Percentiles rank a stretch among this genome's conserved stretches.
phyloP scores from a whole-genome alignment of 176 grass and related monocot species.

The Secale cereale region DNA sequence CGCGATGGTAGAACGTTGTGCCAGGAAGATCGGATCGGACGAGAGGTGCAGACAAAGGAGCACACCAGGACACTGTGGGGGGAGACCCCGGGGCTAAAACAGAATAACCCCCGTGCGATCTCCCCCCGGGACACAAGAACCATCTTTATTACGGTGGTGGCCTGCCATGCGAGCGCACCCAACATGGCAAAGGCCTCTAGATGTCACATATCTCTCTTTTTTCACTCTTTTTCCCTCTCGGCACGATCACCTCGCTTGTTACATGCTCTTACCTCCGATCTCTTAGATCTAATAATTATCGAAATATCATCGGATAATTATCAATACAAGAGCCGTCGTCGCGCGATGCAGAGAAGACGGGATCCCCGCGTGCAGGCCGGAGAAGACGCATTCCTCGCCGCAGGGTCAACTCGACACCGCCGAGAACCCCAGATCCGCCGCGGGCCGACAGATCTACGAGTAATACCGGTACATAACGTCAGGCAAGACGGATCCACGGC shows the following conservation, averaged over 20 bases:
- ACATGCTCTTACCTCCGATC: conserved; percentile 29
- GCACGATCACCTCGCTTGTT: background rate
- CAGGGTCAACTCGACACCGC: too few relatives aligned
- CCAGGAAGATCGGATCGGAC: background rate
- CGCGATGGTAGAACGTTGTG: background rate
- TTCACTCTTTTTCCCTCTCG: background rate
- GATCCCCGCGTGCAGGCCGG: background rate
- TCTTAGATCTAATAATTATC: conserved; percentile 50
- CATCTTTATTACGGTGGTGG: conserved; percentile 54
- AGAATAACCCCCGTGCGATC: conserved; percentile 52
- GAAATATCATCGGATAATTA: conserved; percentile 37
- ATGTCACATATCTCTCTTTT: conserved; percentile 24
- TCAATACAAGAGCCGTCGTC: conserved; percentile 33
- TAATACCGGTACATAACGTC: background rate
- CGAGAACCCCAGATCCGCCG: background rate
- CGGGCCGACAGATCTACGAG: background rate
- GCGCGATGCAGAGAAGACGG: background rate
- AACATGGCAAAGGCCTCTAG: conserved; percentile 63
- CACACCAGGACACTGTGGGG: conserved; percentile 6
- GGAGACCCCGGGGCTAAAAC: conserved; percentile 47
- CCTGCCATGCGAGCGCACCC: conserved; percentile 88
- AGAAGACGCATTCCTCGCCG: background rate
- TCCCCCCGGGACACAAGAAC: conserved; percentile 30
- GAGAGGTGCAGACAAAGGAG: background rate
- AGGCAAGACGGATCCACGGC: background rate